Evolutionary conservation across 176 grass and related monocot species (phyloP).

Genomic region (Pontederia paniculata): DNA sequence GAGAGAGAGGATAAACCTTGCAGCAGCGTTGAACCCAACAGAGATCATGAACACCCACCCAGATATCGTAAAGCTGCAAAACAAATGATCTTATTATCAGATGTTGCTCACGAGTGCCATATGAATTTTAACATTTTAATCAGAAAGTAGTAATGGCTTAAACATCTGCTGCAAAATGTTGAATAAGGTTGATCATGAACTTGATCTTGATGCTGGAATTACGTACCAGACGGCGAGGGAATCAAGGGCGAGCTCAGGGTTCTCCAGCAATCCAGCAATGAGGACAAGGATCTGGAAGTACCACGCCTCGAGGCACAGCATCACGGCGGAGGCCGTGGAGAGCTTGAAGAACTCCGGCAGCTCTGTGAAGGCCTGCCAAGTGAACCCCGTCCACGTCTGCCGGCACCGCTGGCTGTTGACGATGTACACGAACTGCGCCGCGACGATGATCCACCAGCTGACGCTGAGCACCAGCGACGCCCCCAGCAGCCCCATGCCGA

Average conservation of each 20-base stretch:
- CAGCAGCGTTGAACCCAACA: slow-evolving; percentile 86
- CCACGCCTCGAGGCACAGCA: slow-evolving; percentile 89
- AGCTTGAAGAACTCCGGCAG: slow-evolving; percentile 56
- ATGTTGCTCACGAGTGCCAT: too few relatives aligned
- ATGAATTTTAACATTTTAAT: too few relatives aligned
- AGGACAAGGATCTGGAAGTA: slow-evolving; percentile 90
- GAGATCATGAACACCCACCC: slow-evolving; percentile 88
- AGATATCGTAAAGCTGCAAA: slow-evolving; percentile 57
- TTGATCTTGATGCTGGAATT: too few relatives aligned
- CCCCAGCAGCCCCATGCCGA: slow-evolving; percentile 54
- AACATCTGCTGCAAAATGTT: background rate
- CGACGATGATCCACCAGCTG: slow-evolving; percentile 65
- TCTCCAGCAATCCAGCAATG: slow-evolving; percentile 61
- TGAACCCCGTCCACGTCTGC: slow-evolving; percentile 69
- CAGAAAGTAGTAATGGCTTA: too few relatives aligned
- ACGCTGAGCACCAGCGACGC: slow-evolving; percentile 64
- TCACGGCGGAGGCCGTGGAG: slow-evolving; percentile 66
- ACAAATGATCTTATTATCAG: too few relatives aligned
- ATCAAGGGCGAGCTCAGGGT: slow-evolving; percentile 69
- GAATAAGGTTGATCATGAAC: background rate
- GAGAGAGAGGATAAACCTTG: slow-evolving; percentile 29
- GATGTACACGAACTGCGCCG: slow-evolving; percentile 67
- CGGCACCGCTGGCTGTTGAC: slow-evolving; percentile 42
- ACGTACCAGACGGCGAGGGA: slow-evolving; percentile 74
- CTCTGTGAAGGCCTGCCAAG: slow-evolving; percentile 56